Conservation (phyloP, 2,329 filamentous ascomycete genomes). For the Nemania diffusa region DNA sequence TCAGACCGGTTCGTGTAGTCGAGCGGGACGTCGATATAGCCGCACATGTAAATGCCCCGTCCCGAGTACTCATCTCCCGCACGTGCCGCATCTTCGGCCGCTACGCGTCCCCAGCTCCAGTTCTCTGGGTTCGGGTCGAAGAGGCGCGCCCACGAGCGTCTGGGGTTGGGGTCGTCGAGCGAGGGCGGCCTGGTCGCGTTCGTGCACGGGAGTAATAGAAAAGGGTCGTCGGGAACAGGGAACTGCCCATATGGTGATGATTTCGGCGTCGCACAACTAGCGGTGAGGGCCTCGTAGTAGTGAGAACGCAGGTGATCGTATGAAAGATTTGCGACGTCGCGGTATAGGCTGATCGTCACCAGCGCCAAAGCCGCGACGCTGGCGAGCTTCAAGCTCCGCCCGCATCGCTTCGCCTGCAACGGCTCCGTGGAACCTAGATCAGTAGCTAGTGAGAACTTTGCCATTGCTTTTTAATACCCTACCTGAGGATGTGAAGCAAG, state of each 20-base stretch:
- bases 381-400: conserved; percentile 13
- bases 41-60: conserved; percentile 36
- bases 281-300: conserved; percentile 37
- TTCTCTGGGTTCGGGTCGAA: conserved; percentile 57
- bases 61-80: conserved; percentile 41
- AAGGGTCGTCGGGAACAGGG: conserved; percentile 56
- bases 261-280: conserved; percentile 9
- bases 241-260: conserved; percentile 52
- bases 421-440: neutral
- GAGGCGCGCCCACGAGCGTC: conserved; percentile 53
- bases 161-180: conserved; percentile 53
- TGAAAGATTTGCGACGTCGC: conserved; percentile 35
- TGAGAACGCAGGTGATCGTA: conserved; percentile 38
- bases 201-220: conserved; percentile 61
- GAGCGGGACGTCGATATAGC: conserved; percentile 36
- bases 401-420: conserved; percentile 5
- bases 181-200: conserved; percentile 53
- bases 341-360: conserved; percentile 25
- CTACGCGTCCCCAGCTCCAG: conserved; percentile 59
- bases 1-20: conserved; percentile 32
- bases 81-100: conserved; percentile 6
- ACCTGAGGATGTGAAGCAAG: neutral
- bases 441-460: conserved; percentile 2
- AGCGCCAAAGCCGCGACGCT: conserved; percentile 21
- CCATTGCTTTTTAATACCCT: conserved; percentile 16